Evolutionary conservation across 805 yeast genomes (phyloP).

Genomic region (Naumovozyma dairenensis): DNA sequence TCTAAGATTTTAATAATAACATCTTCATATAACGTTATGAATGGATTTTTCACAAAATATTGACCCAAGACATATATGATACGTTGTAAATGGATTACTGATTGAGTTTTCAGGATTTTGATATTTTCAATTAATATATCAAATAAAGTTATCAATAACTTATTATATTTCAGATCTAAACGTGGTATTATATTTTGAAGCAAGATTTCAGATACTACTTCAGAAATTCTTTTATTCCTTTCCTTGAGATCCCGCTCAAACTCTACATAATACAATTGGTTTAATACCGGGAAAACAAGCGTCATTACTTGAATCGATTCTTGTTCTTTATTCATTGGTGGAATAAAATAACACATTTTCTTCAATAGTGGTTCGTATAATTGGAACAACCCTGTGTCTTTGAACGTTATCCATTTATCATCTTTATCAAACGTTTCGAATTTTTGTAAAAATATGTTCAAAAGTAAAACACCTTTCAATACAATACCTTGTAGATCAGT

Average conservation of each 20-base stretch:
- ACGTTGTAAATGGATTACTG: slow-evolving; percentile 17
- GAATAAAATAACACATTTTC: slow-evolving; percentile 21
- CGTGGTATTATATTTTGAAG: slow-evolving; percentile 23
- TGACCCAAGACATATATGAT: slow-evolving; percentile 23
- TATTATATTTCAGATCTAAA: slow-evolving; percentile 14
- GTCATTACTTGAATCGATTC: slow-evolving; percentile 13
- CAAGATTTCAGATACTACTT: slow-evolving; percentile 17
- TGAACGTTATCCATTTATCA: slow-evolving; percentile 16
- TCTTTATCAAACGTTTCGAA: slow-evolving; percentile 5
- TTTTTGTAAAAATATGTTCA: slow-evolving; percentile 13
- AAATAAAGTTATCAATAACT: slow-evolving; percentile 11
- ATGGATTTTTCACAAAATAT: slow-evolving; percentile 21
- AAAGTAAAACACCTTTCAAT: slow-evolving; percentile 18
- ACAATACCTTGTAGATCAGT: slow-evolving; percentile 18
- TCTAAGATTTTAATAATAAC: slow-evolving; percentile 10
- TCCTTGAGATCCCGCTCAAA: slow-evolving; percentile 2
- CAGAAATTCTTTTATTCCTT: slow-evolving; percentile 5
- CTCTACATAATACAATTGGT: slow-evolving; percentile 13
- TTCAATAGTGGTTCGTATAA: slow-evolving; percentile 19
- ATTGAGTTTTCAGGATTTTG: slow-evolving; percentile 4
- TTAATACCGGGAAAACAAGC: slow-evolving; percentile 16
- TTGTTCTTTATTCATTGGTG: slow-evolving; percentile 17
- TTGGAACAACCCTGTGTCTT: slow-evolving; percentile 19
- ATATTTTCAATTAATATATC: slow-evolving; percentile 3
- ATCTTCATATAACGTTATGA: slow-evolving; percentile 14